Base-by-base conservation (phyloP, 2,329 filamentous ascomycete species). In the Dothidotthia symphoricarpi region DNA sequence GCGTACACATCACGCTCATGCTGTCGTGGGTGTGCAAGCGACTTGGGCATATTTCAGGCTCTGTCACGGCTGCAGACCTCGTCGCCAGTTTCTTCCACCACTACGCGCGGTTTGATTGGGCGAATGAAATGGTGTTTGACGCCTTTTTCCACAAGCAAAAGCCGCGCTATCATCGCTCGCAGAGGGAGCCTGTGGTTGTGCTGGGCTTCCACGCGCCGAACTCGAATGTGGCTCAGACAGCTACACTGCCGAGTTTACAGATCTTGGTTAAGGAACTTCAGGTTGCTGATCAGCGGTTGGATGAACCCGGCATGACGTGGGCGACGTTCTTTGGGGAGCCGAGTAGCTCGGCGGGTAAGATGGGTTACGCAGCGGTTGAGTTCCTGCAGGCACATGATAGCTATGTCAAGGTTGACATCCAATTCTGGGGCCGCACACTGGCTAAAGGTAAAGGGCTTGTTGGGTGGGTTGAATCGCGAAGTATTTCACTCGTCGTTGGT, bases 391-490 rank as follows among this genome's bases (percentile, higher is more conserved):
- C 64, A 1, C 78, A 77, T 57, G 73, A 69, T 37, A 75, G 67
- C 35, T 86, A 81, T 52, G 63, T 81, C 39, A 78, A 76, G 51
- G 73, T 86, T 34, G 76, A 82, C 39, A 71, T 79, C 1, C 78
- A 82, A 31, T 85, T 82, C 60, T 86, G 82, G 82, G 81, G 80
- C 1, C 64, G 74, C 6, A 79, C 78, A 2, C 63, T 73, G 1
- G 64, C 71, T 1, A 78, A 75, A 36, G 77, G 79, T 1, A 75
- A 74, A 14, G 67, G 70, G 10, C 73, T 83, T 31, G 66, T 84
- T 0, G 78, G 78, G 9, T 85, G 81, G 81, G 60, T 85, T 2
- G 81, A 85, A 51, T 82, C 78, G 6, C 72, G 77, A 37, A 80
- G 75, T 37, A 70, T 80, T 2, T 66, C 71, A 41, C 64, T 85